A percentile compares a stretch with the other conserved stretches of the same genome.
These are phyloP conservation scores for Fusarium vanettenii DNA, from an alignment of 2,329 filamentous ascomycete genomes.

Conservation along the genomic window DNA sequence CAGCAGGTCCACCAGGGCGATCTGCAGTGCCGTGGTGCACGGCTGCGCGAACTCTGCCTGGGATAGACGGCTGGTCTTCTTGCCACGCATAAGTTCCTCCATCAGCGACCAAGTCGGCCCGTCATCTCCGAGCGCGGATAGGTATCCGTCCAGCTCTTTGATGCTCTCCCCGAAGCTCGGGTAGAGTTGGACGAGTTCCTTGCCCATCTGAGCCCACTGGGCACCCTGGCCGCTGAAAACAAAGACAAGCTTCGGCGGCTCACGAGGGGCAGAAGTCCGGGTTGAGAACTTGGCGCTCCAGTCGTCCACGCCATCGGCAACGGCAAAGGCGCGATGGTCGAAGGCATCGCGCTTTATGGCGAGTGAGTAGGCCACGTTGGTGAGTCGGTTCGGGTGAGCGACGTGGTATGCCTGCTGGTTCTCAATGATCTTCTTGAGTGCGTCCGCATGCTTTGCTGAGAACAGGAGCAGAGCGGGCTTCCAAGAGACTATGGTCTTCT, in stretches of 20 bases:
- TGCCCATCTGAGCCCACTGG: background rate
- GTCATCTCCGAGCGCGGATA: background rate
- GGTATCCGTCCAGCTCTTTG: background rate
- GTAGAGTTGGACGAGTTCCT: background rate
- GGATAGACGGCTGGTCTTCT: background rate
- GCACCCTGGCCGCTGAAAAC: conserved; percentile 5
- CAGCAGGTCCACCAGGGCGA: background rate
- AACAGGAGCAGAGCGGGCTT: no score
- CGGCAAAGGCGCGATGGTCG: no score
- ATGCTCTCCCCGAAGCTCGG: background rate
- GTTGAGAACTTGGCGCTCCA: no score
- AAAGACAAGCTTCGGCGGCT: background rate
- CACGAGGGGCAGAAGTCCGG: background rate
- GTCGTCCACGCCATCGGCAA: no score
- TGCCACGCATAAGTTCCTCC: background rate
- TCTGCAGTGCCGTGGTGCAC: background rate
- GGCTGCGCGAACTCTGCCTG: background rate
- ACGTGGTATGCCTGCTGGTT: no score
- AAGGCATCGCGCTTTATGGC: no score
- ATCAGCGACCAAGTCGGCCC: background rate
- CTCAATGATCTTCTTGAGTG: no score
- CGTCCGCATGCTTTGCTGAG: no score
- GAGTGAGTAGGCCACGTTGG: no score
- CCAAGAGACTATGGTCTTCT: no score
- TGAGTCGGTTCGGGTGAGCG: no score